These are phyloP conservation scores for Astrothelium subdiscretum DNA, from an alignment of 495 filamentous ascomycete species.

Conservation along the genomic window DNA sequence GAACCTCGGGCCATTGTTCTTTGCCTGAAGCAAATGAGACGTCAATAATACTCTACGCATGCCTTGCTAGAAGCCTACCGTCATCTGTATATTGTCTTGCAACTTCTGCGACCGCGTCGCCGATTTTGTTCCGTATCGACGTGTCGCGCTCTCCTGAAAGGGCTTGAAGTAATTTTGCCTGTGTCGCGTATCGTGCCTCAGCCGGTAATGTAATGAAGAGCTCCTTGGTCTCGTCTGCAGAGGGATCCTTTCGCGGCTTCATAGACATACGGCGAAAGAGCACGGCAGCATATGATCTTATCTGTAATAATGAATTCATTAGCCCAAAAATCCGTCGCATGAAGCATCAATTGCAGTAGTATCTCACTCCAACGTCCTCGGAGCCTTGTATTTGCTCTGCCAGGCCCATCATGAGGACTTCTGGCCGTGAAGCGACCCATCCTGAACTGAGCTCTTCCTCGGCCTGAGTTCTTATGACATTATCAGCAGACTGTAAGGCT, in stretches of 20 bases:
- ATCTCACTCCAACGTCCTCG: slow-evolving; percentile 54
- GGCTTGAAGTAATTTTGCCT: slow-evolving; percentile 66
- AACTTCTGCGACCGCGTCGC: slow-evolving; percentile 89
- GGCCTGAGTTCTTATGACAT: slow-evolving; percentile 66
- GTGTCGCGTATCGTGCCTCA: slow-evolving; percentile 64
- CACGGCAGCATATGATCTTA: slow-evolving; percentile 80
- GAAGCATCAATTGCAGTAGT: slow-evolving; percentile 1
- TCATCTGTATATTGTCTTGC: slow-evolving; percentile 89
- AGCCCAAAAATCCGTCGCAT: not conserved
- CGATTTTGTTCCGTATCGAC: slow-evolving; percentile 82
- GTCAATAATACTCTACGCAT: slow-evolving; percentile 4
- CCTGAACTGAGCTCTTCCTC: slow-evolving; percentile 82
- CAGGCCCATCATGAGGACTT: slow-evolving; percentile 82
- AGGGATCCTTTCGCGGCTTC: slow-evolving; percentile 65
- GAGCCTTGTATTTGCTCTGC: slow-evolving; percentile 78
- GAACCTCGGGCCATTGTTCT: slow-evolving; percentile 81
- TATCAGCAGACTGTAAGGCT: slow-evolving; percentile 83
- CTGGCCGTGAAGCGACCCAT: slow-evolving; percentile 72
- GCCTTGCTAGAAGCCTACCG: slow-evolving; percentile 36
- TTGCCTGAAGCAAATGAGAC: slow-evolving; percentile 35
- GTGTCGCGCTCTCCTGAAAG: slow-evolving; percentile 57
- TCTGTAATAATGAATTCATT: slow-evolving; percentile 36
- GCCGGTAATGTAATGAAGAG: slow-evolving; percentile 64
- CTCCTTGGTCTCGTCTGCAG: slow-evolving; percentile 60
- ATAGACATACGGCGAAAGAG: slow-evolving; percentile 89